phyloP scores from a whole-genome alignment of 352 stramenopile species.

The Phytophthora pisi region DNA sequence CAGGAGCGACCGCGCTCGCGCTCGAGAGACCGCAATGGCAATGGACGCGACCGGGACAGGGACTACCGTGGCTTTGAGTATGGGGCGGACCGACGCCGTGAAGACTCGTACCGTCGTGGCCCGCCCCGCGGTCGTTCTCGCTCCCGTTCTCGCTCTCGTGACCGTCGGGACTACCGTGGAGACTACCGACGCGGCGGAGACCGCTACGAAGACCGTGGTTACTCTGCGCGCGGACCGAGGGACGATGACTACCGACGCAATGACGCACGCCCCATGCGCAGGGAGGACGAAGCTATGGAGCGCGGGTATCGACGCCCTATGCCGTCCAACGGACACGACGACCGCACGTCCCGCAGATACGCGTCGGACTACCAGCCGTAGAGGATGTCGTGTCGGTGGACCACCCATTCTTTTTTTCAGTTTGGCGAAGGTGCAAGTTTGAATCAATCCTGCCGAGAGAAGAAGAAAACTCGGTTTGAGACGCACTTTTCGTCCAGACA shows the following conservation, averaged over 20 bases:
- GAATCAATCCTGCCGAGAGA: constrained; percentile 6
- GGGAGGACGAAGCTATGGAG: constrained; percentile 37
- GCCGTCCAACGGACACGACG: constrained; percentile 53
- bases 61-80: constrained; percentile 8
- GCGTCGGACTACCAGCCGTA: constrained; percentile 51
- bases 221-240: constrained; percentile 28
- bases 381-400: constrained; percentile 10
- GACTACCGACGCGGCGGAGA: constrained; percentile 31
- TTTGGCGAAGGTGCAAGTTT: constrained; percentile 10
- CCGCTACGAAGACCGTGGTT: constrained; percentile 46
- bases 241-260: constrained; percentile 25
- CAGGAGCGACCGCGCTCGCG: constrained; percentile 36
- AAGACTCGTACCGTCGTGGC: constrained; percentile 27
- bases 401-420: constrained; percentile 5
- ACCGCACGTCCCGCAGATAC: constrained; percentile 61
- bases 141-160: constrained; percentile 29
- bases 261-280: constrained; percentile 25
- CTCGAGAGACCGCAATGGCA: constrained; percentile 23
- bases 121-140: constrained; percentile 21
- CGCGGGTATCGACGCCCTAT: constrained; percentile 45
- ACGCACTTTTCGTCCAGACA: neutral
- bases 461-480: neutral
- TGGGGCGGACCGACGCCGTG: constrained; percentile 21
- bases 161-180: constrained; percentile 32
- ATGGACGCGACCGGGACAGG: constrained; percentile 16